Evolutionary conservation across 1,284 basidiomycete genomes (phyloP), one percentile per base, ranked within the genome.

Genomic region (Tilletiaria anomala): DNA sequence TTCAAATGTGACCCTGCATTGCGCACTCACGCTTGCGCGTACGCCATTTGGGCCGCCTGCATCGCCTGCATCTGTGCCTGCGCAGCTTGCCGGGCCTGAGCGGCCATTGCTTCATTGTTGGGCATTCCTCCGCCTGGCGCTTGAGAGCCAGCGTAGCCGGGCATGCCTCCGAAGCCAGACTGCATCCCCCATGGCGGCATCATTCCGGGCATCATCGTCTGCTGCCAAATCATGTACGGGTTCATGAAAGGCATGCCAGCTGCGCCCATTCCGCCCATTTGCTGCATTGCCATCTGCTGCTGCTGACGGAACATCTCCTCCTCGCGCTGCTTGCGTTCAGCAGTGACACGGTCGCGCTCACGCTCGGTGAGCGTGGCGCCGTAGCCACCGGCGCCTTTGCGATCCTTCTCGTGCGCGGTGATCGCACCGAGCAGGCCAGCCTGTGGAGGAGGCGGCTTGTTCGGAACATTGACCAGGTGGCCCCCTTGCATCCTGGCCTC

Each of bases 361-460:
- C 88, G 77, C 70, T 96, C 89, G 1, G 91, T 96, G 53, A 97
- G 71, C 2, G 85, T 78, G 21, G 89, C 88, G 43, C 91, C 91
- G 22, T 93, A 77, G 19, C 91, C 91, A 41, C 91, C 89, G 39
- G 91, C 85, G 31, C 85, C 79, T 67, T 91, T 88, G 50, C 87
- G 76, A 48, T 96, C 89, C 43, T 84, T 76, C 69, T 97, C 88
- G 68, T 93, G 87, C 15, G 82, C 84, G 19, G 86, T 87, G 56
- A 97, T 89, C 2, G 89, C 89, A 17, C 91, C 91, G 35, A 97
- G 76, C 26, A 97, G 76, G 29, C 93, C 93, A 24, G 84, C 86
- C 68, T 93, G 86, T 6, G 93, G 91, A 1, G 87, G 86, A 3
- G 86, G 87, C 0, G 89, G 87, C 68, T 93, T 93, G 63, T 80